A percentile compares a stretch with the other conserved stretches of the same genome.
phyloP scores from a whole-genome alignment of 305 asterid genomes.

The Stenogyne calaminthoides region DNA sequence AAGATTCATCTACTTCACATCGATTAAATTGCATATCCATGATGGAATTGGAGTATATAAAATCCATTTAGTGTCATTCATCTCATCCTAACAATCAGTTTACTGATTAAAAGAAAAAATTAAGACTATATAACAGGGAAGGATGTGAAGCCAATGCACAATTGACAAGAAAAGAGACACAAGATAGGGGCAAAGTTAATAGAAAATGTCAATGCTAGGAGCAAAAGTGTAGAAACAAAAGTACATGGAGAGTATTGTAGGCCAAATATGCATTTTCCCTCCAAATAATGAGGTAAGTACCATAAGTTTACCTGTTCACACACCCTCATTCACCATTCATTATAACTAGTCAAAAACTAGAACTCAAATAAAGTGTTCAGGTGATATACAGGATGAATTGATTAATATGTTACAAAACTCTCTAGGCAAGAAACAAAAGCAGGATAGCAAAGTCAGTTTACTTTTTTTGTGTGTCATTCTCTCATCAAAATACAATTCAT shows the following conservation, averaged over 20 bases:
- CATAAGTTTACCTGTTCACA: background rate
- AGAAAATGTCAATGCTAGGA: background rate
- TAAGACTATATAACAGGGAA: background rate
- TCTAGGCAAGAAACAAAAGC: slow-evolving; percentile 3
- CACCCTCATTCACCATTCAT: background rate
- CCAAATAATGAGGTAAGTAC: background rate
- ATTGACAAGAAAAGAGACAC: background rate
- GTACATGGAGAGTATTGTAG: background rate
- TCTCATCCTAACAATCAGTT: background rate
- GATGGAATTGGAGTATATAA: background rate
- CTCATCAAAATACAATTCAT: background rate
- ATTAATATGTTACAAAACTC: background rate
- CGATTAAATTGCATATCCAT: background rate
- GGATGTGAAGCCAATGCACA: slow-evolving; percentile 10
- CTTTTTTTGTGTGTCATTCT: background rate
- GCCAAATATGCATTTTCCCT: background rate
- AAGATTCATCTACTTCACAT: background rate
- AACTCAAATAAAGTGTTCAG: too few species aligned
- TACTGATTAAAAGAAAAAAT: background rate
- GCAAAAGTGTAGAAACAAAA: background rate
- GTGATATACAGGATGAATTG: background rate
- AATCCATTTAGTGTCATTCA: background rate
- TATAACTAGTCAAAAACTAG: too few species aligned
- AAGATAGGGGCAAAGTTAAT: background rate
- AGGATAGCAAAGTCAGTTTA: background rate